Evolutionary conservation across 805 yeast genomes (phyloP), one percentile per base, ranked within the genome.

Genomic region (Cyberlindnera bimundalis): DNA sequence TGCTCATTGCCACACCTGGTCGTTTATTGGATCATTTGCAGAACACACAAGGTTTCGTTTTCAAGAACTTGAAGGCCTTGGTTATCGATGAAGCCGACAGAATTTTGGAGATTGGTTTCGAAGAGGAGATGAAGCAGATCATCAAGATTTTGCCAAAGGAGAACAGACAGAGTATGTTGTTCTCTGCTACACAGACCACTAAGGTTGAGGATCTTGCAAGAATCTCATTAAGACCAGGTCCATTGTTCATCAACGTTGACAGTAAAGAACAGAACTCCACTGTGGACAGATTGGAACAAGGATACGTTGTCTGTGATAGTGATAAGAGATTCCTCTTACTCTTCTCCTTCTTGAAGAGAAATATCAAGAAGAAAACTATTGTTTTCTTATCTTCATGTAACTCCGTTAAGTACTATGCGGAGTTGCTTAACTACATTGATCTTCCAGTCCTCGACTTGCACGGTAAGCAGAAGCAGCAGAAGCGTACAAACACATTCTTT

Each of bases 161-260:
- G 52, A 90, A 84, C 51, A 83, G 99, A 67, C 99, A 93, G 65
- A 76, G 96, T 29, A 91, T 93, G 98, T 70, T 93, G 49, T 93
- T 93, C 61, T 91, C 98, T n/a, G 99, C 99, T 35, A 93, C 99
- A 1, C 99, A 93, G 66, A 93, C 99, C 23, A 93, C 98, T 29
- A 93, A 95, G 67, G 99, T 93, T 50, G 98, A 93, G 65, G 99
- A 93, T 68, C 73, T 93, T 59, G 99, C 99, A 13, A 79, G 99
- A 66, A 91, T 93, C 39, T 91, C 99, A 3, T 73, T 95, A 56
- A 81, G 95, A 62, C 82, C 90, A 38, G 97, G 97, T 33, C 98
- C 99, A 11, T 65, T 79, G 29, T 95, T 90, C 65, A 93, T 93
- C 50, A 93, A 91, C 59, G 99, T 93, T 37, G 96, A 85, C 48